Evolutionary conservation across 1,139 yeast species (phyloP), one percentile per base, ranked within the genome.

Genomic region (Kodamaea derodonti): DNA sequence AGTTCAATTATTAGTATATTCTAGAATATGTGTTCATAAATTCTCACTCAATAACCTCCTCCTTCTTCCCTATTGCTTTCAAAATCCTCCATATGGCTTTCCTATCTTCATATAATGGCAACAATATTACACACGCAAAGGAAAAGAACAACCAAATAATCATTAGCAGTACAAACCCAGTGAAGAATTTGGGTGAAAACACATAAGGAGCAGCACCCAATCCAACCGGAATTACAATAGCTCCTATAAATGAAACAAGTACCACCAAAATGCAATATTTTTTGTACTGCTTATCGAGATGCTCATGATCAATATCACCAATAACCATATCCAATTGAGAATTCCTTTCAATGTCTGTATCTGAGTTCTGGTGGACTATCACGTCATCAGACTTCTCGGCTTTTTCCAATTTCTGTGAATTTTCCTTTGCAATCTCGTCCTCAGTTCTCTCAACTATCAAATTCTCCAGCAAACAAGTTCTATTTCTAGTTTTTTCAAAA

Each of bases 401-500:
- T 9, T 18, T 18, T 6, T 18, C 22, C 9, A 18, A 7, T 6
- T 24, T 11, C 14, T 24, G 14, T 6, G 27, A 24, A n/a, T 6
- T 14, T 6, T 24, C 27, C 27, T 18, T 18, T 18, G 22, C 6
- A 18, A 7, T 9, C 9, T 6, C 9, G 9, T 6, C 22, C 6
- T 7, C 27, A 7, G 7, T 7, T 14, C 6, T 6, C 6, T 7
- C 13, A 7, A 6, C 27, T 7, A 24, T n/a, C n/a, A n/a, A 14
- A 24, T 14, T 31, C 6, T 54, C 52, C 4, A 40, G 37, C 33
- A 62, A 46, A 31, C 59, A 50, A 2, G 66, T 59, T 37, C 54
- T 51, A 38, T 62, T 60, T 45, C 69, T 51, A 1, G 69, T 64
- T 14, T 16, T 20, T 18, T 38, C 43, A 25, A 58, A 65, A 37